Percentiles rank a stretch among this genome's conserved stretches.
phyloP scores from a whole-genome alignment of 208 protist species.

The Crithidia expoeki region DNA sequence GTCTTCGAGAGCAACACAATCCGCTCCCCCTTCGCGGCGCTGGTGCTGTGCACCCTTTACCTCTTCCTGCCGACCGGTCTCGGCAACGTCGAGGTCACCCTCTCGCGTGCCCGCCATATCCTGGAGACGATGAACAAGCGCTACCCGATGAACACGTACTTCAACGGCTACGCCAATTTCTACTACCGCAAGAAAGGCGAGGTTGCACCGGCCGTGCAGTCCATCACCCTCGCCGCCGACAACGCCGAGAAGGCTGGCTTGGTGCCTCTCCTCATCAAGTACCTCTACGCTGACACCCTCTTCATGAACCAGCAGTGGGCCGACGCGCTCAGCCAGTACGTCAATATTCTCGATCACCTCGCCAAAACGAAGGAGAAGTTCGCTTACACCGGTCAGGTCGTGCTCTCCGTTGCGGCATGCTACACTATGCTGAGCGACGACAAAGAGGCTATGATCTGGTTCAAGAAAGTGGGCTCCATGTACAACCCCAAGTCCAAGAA shows the following conservation, averaged over 20 bases:
- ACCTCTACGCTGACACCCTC: slow-evolving; percentile 90
- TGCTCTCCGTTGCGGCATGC: slow-evolving; percentile 81
- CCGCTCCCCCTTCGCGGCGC: slow-evolving; percentile 81
- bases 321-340: slow-evolving; percentile 69
- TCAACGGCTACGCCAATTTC: slow-evolving; percentile 92
- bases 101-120: slow-evolving; percentile 75
- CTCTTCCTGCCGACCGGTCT: slow-evolving; percentile 90
- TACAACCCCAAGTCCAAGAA: slow-evolving; percentile 92
- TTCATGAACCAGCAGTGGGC: slow-evolving; percentile 91
- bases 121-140: slow-evolving; percentile 83
- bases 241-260: slow-evolving; percentile 78
- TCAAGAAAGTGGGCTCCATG: slow-evolving; percentile 84
- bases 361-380: slow-evolving; percentile 77
- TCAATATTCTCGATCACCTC: slow-evolving; percentile 68
- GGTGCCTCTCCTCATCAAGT: slow-evolving; percentile 83
- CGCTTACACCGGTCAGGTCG: slow-evolving; percentile 88
- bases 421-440: slow-evolving; percentile 83
- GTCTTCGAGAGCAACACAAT: slow-evolving; percentile 90
- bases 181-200: slow-evolving; percentile 90
- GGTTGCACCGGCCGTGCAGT: slow-evolving; percentile 63
- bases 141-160: slow-evolving; percentile 91
- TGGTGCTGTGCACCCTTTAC: slow-evolving; percentile 90
- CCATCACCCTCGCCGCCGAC: slow-evolving; percentile 72
- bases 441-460: slow-evolving; percentile 62
- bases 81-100: slow-evolving; percentile 73